Percentiles rank a stretch among this genome's conserved stretches.
phyloP scores from a whole-genome alignment of 2,329 filamentous ascomycete genomes.

The Didymella glomerata region DNA sequence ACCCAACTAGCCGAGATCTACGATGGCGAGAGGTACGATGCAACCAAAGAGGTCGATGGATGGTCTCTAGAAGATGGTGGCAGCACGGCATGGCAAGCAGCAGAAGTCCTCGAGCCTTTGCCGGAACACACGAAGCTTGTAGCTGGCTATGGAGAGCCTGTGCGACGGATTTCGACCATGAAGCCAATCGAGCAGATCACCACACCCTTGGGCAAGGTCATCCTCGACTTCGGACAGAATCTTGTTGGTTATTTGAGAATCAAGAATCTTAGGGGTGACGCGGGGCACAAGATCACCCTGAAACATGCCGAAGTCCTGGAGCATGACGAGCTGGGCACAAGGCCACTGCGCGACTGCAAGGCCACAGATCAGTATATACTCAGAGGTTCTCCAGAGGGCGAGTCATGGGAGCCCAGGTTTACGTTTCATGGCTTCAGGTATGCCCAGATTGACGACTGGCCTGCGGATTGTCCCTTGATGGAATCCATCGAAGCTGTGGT shows the following conservation, averaged over 20 bases:
- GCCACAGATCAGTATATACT: neutral
- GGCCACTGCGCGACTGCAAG: neutral
- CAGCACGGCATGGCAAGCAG: neutral
- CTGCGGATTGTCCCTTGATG: neutral
- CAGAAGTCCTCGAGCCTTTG: neutral
- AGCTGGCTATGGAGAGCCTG: neutral
- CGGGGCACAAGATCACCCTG: neutral
- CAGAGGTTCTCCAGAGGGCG: neutral
- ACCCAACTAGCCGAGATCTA: neutral
- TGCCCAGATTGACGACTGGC: neutral
- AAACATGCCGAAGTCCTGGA: neutral
- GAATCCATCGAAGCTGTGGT: constrained; percentile 9
- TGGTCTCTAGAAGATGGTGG: neutral
- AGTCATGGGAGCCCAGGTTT: neutral
- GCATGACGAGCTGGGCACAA: neutral
- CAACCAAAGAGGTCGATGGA: neutral
- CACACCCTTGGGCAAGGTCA: neutral
- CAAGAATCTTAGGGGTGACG: neutral
- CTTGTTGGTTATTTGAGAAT: neutral
- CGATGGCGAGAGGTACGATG: neutral
- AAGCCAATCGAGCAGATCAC: neutral
- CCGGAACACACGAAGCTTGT: neutral
- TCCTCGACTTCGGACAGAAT: neutral
- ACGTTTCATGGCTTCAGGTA: neutral
- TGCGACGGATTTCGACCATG: neutral